Evolutionary conservation across 106 monocot species (phyloP), one percentile per base, ranked within the genome.

Genomic region (Apostasia shenzhenica): DNA sequence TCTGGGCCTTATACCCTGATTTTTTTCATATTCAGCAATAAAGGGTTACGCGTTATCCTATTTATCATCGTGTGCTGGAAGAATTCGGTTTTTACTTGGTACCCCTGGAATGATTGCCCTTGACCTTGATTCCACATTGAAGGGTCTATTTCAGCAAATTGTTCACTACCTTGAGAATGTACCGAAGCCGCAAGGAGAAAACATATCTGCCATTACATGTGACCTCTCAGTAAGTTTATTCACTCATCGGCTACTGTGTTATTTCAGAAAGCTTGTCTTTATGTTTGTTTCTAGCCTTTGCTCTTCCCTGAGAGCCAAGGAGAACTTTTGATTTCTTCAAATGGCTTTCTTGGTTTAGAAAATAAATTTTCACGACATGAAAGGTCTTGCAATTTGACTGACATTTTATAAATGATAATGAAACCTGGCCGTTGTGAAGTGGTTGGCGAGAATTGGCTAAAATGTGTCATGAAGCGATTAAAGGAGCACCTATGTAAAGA

Each of bases 31-130:
- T 75, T 66, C 89, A 92, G 97, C 92, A 70, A 93, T 99, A 79
- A 89, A 89, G 79, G 97, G 97, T 48, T 93, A 93, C 70, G 92
- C 97, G 60, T 42, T 99, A 66, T 99, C 93, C 43, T 99, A 87
- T 68, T 73, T 99, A 67, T 93, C 79, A 61, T 86, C 92, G 45
- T 81, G 80, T 83, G 97, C 92, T 54, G 92, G 89, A 76, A 92
- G 97, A 80, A 99, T 99, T 42, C 82, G 97, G 7, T 99, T 99
- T 76, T 83, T 99, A 63, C 88, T 99, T 71, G 87, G 85, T 48
- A 93, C 97, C 5, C 97, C 97, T n/a, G 97, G 97, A 39, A 99
- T 99, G 97, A 90, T 99, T 45, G 97, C 97, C 70, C 90, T 99
- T 76, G 97, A 93, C 60, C 75, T 99, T 9, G 92, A 99, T 73